Base-by-base conservation (phyloP, 768 basidiomycete genomes). In the Dioszegia crocea region DNA sequence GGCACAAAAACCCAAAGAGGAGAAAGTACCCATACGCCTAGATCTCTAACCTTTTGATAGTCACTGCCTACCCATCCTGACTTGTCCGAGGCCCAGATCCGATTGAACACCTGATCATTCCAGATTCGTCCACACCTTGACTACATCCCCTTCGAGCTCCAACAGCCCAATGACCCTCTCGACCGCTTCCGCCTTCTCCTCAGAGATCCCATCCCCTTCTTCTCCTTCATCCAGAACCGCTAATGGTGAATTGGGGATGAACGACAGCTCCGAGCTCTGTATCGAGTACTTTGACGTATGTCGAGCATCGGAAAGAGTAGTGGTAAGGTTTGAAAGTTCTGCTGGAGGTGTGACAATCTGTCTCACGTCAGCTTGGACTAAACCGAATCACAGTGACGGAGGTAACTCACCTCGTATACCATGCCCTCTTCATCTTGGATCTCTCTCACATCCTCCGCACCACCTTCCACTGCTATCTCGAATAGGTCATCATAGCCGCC, bases 71-170 rank as follows among this genome's bases (percentile, higher is more conserved):
- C n/a, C n/a, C n/a, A n/a, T n/a, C n/a, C n/a, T n/a, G n/a, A n/a
- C n/a, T n/a, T n/a, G n/a, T n/a, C n/a, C n/a, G n/a, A n/a, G n/a
- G n/a, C n/a, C n/a, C n/a, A n/a, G n/a, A n/a, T n/a, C n/a, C n/a
- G n/a, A n/a, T n/a, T n/a, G 33, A 6, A 33, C 33, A 33, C 14
- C 6, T 6, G 6, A 6, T 33, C 41, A 49, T 59, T 53, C 62
- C 19, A 76, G 55, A 60, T 76, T 76, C 30, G 71, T 74, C 75
- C 75, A 76, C 8, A 76, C 70, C 51, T 61, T 69, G 11, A 70
- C 62, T 4, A 76, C 75, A 55, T 76, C 75, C 21, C 46, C 55
- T 16, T 72, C 69, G 38, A 64, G 66, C 50, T 76, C 75, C 49
- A 76, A 45, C 0, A 63, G 40, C n/a, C 67, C 71, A n/a, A 74